Conservation (phyloP, 768 basidiomycete genomes). For the Mycena pura region DNA sequence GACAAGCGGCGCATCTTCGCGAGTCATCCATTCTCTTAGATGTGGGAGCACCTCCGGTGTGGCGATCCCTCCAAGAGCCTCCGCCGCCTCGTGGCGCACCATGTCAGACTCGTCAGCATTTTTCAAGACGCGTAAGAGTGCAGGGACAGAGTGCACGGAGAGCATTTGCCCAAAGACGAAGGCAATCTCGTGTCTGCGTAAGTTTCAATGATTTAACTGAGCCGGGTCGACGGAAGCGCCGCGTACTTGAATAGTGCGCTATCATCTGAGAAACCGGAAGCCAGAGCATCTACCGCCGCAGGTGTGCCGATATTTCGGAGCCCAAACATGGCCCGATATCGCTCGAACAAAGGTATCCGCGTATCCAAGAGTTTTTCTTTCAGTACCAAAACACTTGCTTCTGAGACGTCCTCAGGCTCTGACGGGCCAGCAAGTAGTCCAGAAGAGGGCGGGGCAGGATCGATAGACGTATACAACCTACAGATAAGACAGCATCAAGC, state of each 20-base stretch:
- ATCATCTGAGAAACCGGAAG: constrained; percentile 87
- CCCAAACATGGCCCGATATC: constrained; percentile 98
- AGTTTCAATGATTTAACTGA: no score
- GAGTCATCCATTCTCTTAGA: constrained; percentile 82
- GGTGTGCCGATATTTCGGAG: constrained; percentile 91
- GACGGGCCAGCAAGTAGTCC: constrained; percentile 61
- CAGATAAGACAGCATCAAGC: not conserved
- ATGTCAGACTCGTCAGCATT: constrained; percentile 83
- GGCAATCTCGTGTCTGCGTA: constrained; percentile 97
- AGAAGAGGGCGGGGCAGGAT: constrained; percentile 87
- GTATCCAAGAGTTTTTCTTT: constrained; percentile 67
- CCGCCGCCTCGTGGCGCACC: constrained; percentile 98
- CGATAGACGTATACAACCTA: constrained; percentile 79
- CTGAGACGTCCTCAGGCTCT: constrained; percentile 56
- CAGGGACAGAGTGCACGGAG: constrained; percentile 86
- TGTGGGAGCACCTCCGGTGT: constrained; percentile 90
- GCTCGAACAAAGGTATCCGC: constrained; percentile 78
- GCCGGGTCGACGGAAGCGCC: no score
- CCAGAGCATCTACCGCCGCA: constrained; percentile 88
- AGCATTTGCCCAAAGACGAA: constrained; percentile 98
- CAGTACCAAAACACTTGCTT: constrained; percentile 58
- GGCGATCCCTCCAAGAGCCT: constrained; percentile 97
- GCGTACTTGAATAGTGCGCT: constrained; percentile 94
- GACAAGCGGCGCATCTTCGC: constrained; percentile 82
- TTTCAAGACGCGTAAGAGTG: constrained; percentile 79